Evolutionary conservation across 1,139 yeast species (phyloP).

Genomic region (Hanseniaspora uvarum): DNA sequence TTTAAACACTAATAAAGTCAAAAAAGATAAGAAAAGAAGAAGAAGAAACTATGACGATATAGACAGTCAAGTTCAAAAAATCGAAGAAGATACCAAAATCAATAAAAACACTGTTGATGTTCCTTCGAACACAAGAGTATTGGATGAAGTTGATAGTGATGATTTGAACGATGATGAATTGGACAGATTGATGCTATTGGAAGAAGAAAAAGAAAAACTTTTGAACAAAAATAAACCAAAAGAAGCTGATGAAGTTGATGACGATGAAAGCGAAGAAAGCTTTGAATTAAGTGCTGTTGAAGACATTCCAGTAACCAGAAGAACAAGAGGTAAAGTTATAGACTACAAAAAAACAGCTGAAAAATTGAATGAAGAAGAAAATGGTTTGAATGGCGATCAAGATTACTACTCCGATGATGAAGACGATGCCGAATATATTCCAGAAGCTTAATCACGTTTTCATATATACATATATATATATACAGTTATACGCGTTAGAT

Average conservation of each 20-base stretch:
- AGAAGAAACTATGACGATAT: constrained; percentile 17
- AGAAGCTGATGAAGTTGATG: constrained; percentile 58
- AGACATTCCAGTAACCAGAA: constrained; percentile 65
- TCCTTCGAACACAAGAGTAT: constrained; percentile 26
- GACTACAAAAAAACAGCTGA: constrained; percentile 82
- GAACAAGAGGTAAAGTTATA: constrained; percentile 83
- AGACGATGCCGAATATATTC: constrained; percentile 13
- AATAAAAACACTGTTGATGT: constrained; percentile 27
- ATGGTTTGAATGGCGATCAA: constrained; percentile 21
- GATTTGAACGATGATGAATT: constrained; percentile 49
- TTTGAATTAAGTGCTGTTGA: constrained; percentile 61
- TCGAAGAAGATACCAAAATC: constrained; percentile 5
- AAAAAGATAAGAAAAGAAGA: constrained; percentile 17
- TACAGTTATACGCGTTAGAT: neutral
- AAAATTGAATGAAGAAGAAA: constrained; percentile 49
- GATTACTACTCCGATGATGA: constrained; percentile 30
- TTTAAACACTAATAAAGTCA: neutral
- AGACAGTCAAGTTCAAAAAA: constrained; percentile 12
- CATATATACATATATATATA: neutral
- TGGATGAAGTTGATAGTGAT: constrained; percentile 39
- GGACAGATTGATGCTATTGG: constrained; percentile 38
- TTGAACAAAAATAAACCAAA: neutral
- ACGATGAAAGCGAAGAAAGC: constrained; percentile 70
- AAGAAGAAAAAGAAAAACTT: constrained; percentile 37
- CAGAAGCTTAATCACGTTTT: constrained; percentile 11